Evolutionary conservation across 2,329 filamentous ascomycete species (phyloP).

Genomic region (Colletotrichum tanaceti): DNA sequence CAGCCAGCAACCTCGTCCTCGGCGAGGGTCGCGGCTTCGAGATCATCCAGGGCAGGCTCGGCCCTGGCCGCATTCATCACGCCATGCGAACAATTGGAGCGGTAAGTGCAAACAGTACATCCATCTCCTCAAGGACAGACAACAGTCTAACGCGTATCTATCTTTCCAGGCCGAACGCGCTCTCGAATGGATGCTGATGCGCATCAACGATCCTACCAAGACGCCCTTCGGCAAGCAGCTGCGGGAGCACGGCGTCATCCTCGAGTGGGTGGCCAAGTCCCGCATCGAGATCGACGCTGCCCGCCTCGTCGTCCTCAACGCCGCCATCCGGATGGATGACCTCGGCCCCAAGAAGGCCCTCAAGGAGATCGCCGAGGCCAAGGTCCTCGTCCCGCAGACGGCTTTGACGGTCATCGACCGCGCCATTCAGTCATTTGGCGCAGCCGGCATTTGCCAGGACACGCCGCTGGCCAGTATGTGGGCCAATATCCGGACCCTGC

Average conservation of each 20-base stretch:
- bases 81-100: slow-evolving; percentile 95
- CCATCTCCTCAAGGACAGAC: background rate
- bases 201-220: slow-evolving; percentile 92
- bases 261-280: slow-evolving; percentile 93
- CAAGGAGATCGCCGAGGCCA: slow-evolving; percentile 94
- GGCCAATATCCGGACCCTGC: slow-evolving; percentile 82
- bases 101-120: slow-evolving; percentile 56
- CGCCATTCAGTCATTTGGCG: slow-evolving; percentile 92
- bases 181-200: slow-evolving; percentile 93
- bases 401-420: slow-evolving; percentile 91
- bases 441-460: slow-evolving; percentile 91
- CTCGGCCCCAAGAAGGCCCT: slow-evolving; percentile 88
- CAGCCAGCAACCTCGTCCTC: slow-evolving; percentile 84
- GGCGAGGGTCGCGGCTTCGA: slow-evolving; percentile 96
- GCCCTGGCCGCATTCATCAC: slow-evolving; percentile 96
- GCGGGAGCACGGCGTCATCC: slow-evolving; percentile 89
- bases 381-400: slow-evolving; percentile 87
- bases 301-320: slow-evolving; percentile 90
- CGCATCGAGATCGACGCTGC: slow-evolving; percentile 95
- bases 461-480: slow-evolving; percentile 90
- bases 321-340: slow-evolving; percentile 93
- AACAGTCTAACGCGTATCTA: slow-evolving; percentile 18
- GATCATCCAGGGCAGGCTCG: slow-evolving; percentile 96
- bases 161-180: slow-evolving; percentile 78
- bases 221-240: slow-evolving; percentile 91